Evolutionary conservation across 176 grass and related monocot species (phyloP), one percentile per base, ranked within the genome.

Genomic region (Coix lacrymajobi): DNA sequence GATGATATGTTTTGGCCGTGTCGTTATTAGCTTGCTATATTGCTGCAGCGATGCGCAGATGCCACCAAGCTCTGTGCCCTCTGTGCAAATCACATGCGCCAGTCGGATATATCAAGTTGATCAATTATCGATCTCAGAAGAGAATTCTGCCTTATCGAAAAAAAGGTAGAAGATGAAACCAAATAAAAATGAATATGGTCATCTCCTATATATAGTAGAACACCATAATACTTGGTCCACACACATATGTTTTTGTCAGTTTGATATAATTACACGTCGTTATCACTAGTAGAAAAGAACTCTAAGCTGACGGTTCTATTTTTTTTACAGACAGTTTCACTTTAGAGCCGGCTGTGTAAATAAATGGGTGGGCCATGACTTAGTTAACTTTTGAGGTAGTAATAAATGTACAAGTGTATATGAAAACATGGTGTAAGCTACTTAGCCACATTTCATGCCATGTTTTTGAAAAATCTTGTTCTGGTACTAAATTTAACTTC

Each of bases 31-130:
- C 69, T 66, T 22, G 58, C 24, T 74, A 26, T 65, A 26, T 65
- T 48, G 17, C 33, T 48, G 24, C 32, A 51, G 0, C 24, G 17
- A n/a, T n/a, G 2, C 37, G 36, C 61, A 80, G 48, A 81, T 60
- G 67, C 32, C 76, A 80, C 57, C n/a, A n/a, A n/a, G n/a, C 19
- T 72, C 19, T 66, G 77, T 54, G 51, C n/a, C 62, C 11, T 30
- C 11, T 30, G 5, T 71, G 54, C 75, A 85, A 64, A 79, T 86
- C 76, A 65, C 76, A 73, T 54, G 56, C 16, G 32, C 41, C 45
- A 12, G 3, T 79, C 43, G 56, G 69, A 81, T 60, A 33, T 34
- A 52, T 25, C 43, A 8, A 56, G 24, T 52, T 7, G 15, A 71
- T 71, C 73, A 6, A 51, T n/a, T n/a, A n/a, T 10, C 17, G 0